A percentile compares a stretch with the other conserved stretches of the same genome.
These are phyloP conservation scores for Apiospora pterosperma DNA, from an alignment of 2,329 filamentous ascomycete genomes.

Conservation along the genomic window DNA sequence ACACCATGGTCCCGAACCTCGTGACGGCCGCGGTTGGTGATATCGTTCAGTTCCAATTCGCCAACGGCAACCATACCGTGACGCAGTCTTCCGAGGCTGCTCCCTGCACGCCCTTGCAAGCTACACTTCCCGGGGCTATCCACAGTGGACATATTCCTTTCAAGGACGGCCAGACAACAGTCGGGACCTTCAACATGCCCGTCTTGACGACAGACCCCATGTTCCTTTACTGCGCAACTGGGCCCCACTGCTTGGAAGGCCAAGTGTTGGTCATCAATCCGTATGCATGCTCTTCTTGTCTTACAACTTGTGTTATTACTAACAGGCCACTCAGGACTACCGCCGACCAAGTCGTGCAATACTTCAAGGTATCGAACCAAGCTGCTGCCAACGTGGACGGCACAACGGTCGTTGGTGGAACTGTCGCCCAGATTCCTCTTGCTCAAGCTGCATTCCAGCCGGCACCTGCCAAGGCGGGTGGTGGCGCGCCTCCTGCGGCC, in stretches of 20 bases:
- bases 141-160: constrained; percentile 41
- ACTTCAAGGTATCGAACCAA: constrained; percentile 19
- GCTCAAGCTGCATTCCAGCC: constrained; percentile 25
- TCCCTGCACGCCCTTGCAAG: constrained; percentile 36
- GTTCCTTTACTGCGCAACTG: constrained; percentile 49
- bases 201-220: constrained; percentile 41
- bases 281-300: constrained; percentile 19
- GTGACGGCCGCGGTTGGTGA: constrained; percentile 32
- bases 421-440: constrained; percentile 24
- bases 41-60: constrained; percentile 41
- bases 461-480: constrained; percentile 14
- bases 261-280: constrained; percentile 51
- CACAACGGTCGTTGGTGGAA: constrained; percentile 22
- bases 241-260: constrained; percentile 45
- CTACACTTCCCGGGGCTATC: constrained; percentile 25
- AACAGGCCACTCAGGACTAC: constrained; percentile 14
- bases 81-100: constrained; percentile 34
- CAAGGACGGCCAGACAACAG: constrained; percentile 29
- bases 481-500: not conserved
- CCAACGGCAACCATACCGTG: constrained; percentile 39
- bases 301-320: constrained; percentile 4
- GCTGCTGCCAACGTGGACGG: constrained; percentile 23
- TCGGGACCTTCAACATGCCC: constrained; percentile 44
- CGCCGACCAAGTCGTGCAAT: constrained; percentile 26
- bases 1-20: constrained; percentile 34